Base-by-base conservation (phyloP, 2,329 filamentous ascomycete species). In the Fusarium camptoceras region DNA sequence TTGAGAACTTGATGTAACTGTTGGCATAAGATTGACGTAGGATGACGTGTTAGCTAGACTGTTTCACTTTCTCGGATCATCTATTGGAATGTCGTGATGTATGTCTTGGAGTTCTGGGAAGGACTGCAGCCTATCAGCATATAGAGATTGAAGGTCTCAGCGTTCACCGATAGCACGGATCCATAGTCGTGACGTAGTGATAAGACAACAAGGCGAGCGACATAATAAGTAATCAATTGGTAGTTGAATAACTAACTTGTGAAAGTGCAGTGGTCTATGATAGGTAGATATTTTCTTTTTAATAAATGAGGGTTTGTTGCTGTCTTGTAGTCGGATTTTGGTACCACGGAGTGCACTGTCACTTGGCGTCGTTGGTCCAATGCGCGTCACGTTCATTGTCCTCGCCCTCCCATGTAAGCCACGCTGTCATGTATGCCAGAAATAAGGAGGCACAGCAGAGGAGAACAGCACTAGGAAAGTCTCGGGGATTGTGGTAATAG, bases 371-470 rank as follows among this genome's bases (percentile, higher is more conserved):
- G 8, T 27, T 16, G 7, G 7, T 31, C 30, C 30, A 8, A 8
- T 8, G 30, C 30, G 28, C 12, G 11, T 11, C 34, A 37, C 34
- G n/a, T 37, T 37, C 0, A 12, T 11, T 3, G n/a, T 37, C 1
- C 3, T 12, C n/a, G n/a, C n/a, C 18, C 16, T 1, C 16, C 6
- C 28, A 0, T 37, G 18, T n/a, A 11, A 7, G 34, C 34, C 34
- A 37, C 18, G 18, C 18, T 37, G 34, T n/a, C 34, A 37, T n/a
- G n/a, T 37, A n/a, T 7, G 7, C 18, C 34, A 18, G 7, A n/a
- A n/a, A 2, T 1, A n/a, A 0, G 1, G 31, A 12, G 34, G 10
- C 18, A 12, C 18, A n/a, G 18, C 34, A 5, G 2, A 3, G 34
- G 34, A 37, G 5, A 37, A n/a, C 10, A 37, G 0, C 18, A 37